Evolutionary conservation across 2,329 filamentous ascomycete species (phyloP).

Genomic region (Anthostomella pinea): DNA sequence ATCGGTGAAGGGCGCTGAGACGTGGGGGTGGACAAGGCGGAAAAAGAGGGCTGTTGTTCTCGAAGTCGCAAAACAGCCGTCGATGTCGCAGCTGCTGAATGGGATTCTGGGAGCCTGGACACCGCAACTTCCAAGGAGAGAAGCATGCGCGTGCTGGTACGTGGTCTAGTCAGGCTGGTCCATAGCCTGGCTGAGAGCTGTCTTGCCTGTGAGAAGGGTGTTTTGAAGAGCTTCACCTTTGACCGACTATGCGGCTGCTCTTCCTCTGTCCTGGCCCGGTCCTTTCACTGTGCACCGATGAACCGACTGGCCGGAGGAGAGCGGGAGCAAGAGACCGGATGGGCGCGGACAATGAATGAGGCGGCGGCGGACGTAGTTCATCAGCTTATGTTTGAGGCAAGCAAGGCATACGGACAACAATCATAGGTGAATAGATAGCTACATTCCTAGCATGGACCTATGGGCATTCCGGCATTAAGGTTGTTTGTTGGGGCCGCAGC

Average conservation of each 20-base stretch:
- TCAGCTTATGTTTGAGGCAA: no score
- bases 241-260: constrained; percentile 25
- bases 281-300: constrained; percentile 17
- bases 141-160: no score
- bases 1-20: constrained; percentile 15
- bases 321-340: not conserved
- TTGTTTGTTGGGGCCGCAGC: no score
- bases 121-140: constrained; percentile 8
- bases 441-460: no score
- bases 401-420: no score
- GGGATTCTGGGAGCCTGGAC: constrained; percentile 10
- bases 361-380: no score
- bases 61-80: constrained; percentile 28
- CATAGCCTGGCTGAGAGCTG: constrained; percentile 11
- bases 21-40: constrained; percentile 16
- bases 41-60: constrained; percentile 28
- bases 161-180: constrained; percentile 12
- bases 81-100: constrained; percentile 25
- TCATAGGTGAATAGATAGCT: no score
- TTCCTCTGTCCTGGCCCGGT: constrained; percentile 20
- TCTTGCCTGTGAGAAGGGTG: constrained; percentile 14
- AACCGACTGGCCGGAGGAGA: constrained; percentile 3
- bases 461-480: no score
- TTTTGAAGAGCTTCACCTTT: constrained; percentile 16
- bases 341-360: no score